These are phyloP conservation scores for Yamadazyma sp. DNA, from an alignment of 1,139 yeast species.

Conservation along the genomic window DNA sequence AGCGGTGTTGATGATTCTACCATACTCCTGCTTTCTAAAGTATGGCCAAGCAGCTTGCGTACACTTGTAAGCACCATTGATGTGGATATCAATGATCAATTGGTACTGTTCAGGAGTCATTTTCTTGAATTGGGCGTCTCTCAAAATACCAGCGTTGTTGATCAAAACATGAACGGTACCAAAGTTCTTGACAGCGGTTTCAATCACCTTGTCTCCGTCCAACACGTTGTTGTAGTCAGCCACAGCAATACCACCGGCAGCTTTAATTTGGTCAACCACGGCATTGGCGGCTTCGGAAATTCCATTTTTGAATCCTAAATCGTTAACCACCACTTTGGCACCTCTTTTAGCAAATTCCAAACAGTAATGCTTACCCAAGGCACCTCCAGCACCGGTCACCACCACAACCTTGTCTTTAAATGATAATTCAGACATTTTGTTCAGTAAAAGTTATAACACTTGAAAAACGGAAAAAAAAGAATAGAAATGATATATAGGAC, in stretches of 20 bases:
- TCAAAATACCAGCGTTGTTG: conserved; percentile 93
- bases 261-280: conserved; percentile 80
- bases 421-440: conserved; percentile 35
- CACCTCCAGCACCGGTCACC: conserved; percentile 98
- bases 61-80: conserved; percentile 83
- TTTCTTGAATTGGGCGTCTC: conserved; percentile 75
- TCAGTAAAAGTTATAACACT: neutral
- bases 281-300: conserved; percentile 77
- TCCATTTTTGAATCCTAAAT: conserved; percentile 72
- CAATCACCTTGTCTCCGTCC: conserved; percentile 82
- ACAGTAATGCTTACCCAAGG: conserved; percentile 88
- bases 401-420: conserved; percentile 85
- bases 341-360: conserved; percentile 86
- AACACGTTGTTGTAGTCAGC: conserved; percentile 92
- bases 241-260: conserved; percentile 81
- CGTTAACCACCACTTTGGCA: conserved; percentile 91
- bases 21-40: conserved; percentile 79
- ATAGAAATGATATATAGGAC: neutral
- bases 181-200: conserved; percentile 81
- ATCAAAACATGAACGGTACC: conserved; percentile 89
- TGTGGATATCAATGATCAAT: conserved; percentile 81
- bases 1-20: conserved; percentile 87
- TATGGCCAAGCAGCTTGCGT: conserved; percentile 94
- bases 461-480: neutral
- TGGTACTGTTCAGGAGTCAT: conserved; percentile 81